A percentile compares a stretch with the other conserved stretches of the same genome.
Conservation (phyloP, 805 yeast genomes). For the Kockiozyma suomiensis region DNA sequence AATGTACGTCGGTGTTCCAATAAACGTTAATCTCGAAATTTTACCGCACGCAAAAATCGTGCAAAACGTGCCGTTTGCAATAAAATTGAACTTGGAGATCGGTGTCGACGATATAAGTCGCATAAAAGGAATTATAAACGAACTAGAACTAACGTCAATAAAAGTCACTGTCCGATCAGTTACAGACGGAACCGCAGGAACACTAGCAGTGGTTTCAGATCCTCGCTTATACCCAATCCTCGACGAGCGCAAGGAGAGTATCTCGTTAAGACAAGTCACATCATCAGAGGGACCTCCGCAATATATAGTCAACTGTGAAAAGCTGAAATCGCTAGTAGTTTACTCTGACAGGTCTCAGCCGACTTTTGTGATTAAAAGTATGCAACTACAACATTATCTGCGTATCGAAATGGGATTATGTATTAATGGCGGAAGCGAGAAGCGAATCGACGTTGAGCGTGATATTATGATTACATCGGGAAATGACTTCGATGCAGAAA, state of each 20-base stretch:
- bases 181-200: background rate
- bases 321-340: background rate
- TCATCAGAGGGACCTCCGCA: conserved; percentile 4
- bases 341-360: background rate
- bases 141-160: conserved; percentile 3
- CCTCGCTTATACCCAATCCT: background rate
- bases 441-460: background rate
- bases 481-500: conserved; percentile 14
- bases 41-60: background rate
- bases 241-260: background rate
- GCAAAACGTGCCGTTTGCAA: conserved; percentile 2
- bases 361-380: conserved; percentile 13
- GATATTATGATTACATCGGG: conserved; percentile 6
- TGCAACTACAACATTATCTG: conserved; percentile 7
- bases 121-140: conserved; percentile 14
- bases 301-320: conserved; percentile 12
- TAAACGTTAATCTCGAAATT: background rate
- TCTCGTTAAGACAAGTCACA: background rate
- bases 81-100: background rate
- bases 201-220: background rate
- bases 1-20: conserved; percentile 16
- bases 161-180: background rate
- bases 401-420: conserved; percentile 5
- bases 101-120: conserved; percentile 11
- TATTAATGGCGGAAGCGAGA: conserved; percentile 16